Conservation (phyloP, 352 stramenopile species). For the Elongisporangium prolatum region DNA sequence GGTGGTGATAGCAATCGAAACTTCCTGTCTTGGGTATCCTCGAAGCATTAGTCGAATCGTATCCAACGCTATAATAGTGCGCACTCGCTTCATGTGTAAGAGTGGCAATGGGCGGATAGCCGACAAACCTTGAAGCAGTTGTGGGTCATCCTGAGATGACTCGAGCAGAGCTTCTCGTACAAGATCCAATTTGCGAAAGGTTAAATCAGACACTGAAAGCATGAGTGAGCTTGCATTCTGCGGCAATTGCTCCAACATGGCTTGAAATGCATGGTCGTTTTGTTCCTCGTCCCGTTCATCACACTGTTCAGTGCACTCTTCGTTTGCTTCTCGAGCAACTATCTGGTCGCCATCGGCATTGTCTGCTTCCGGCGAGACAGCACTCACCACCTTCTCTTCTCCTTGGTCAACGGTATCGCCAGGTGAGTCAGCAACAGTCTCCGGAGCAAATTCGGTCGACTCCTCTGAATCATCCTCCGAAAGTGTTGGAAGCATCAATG, state of each 20-base stretch:
- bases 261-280: constrained; percentile 16
- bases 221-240: constrained; percentile 21
- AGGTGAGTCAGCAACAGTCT: neutral
- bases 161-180: constrained; percentile 20
- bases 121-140: neutral
- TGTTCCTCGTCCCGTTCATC: constrained; percentile 12
- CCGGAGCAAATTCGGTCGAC: neutral
- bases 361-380: neutral
- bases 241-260: constrained; percentile 31
- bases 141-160: neutral
- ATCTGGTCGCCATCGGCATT: constrained; percentile 15
- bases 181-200: constrained; percentile 17
- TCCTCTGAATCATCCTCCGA: neutral
- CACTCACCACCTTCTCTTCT: neutral
- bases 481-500: neutral
- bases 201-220: constrained; percentile 23
- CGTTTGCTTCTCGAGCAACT: constrained; percentile 5
- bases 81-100: constrained; percentile 18
- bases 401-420: neutral
- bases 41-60: constrained; percentile 32
- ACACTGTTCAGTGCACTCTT: neutral
- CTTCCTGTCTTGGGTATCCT: constrained; percentile 18
- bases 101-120: neutral
- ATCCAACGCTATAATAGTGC: constrained; percentile 33
- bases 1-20: constrained; percentile 19